These are phyloP conservation scores for Fusarium penzigii DNA, from an alignment of 2,329 filamentous ascomycete species.

Conservation along the genomic window DNA sequence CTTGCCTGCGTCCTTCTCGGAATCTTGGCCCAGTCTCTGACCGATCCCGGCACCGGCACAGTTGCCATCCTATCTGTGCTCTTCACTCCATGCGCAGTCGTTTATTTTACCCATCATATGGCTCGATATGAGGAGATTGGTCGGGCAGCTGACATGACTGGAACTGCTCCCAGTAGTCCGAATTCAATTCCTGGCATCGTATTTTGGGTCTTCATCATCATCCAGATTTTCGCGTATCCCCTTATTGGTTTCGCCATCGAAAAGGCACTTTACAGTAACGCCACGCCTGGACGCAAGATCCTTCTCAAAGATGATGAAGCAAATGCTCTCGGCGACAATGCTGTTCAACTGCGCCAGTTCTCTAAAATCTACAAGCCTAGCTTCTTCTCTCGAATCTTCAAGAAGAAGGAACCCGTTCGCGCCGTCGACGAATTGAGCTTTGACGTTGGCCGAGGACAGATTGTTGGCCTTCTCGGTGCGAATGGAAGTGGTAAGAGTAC, in stretches of 20 bases:
- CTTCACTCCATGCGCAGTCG: slow-evolving; percentile 86
- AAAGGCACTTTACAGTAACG: slow-evolving; percentile 72
- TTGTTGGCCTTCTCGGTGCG: slow-evolving; percentile 81
- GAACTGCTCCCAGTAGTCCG: slow-evolving; percentile 62
- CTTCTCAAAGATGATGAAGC: slow-evolving; percentile 36
- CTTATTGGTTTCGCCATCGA: slow-evolving; percentile 75
- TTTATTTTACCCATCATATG: slow-evolving; percentile 75
- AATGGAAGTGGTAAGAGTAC: slow-evolving; percentile 92
- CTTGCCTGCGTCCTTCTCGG: slow-evolving; percentile 74
- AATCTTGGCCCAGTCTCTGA: slow-evolving; percentile 77
- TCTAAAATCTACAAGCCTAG: slow-evolving; percentile 77
- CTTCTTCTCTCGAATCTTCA: slow-evolving; percentile 56
- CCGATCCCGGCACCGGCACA: slow-evolving; percentile 59
- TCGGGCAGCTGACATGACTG: slow-evolving; percentile 59
- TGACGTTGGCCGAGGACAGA: slow-evolving; percentile 73
- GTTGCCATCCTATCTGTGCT: slow-evolving; percentile 72
- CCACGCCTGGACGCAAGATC: slow-evolving; percentile 60
- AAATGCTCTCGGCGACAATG: slow-evolving; percentile 39
- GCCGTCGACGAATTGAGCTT: slow-evolving; percentile 77
- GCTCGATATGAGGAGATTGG: slow-evolving; percentile 73
- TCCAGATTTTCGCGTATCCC: slow-evolving; percentile 79
- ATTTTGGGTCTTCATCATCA: slow-evolving; percentile 73
- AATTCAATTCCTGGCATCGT: slow-evolving; percentile 73
- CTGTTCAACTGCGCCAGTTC: slow-evolving; percentile 71
- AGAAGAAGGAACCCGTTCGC: slow-evolving; percentile 61